These are phyloP conservation scores for Dunaliella sp. DNA, from an alignment of 139 green algal genomes.

Conservation along the genomic window DNA sequence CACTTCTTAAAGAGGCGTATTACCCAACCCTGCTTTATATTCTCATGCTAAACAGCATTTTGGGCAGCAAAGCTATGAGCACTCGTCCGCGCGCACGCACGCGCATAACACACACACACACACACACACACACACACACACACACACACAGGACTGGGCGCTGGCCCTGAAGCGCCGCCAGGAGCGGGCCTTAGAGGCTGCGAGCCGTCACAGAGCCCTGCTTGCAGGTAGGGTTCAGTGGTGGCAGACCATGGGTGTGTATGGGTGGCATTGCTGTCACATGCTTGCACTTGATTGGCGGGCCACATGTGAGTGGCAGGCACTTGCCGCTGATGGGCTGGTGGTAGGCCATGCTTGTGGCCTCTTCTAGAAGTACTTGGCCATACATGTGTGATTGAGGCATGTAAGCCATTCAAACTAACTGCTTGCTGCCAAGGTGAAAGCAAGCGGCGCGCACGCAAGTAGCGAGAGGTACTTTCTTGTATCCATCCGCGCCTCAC, in stretches of 20 bases:
- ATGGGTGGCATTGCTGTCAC: not conserved
- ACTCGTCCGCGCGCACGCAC: not conserved
- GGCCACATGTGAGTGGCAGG: not conserved
- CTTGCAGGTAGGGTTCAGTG: not conserved
- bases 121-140: not conserved
- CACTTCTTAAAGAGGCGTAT: no score
- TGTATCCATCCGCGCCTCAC: no score
- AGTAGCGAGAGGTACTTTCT: no score
- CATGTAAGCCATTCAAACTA: no score
- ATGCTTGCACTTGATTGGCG: not conserved
- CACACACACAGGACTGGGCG: conserved; percentile 15
- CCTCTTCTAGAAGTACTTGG: not conserved
- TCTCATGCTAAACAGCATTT: no score
- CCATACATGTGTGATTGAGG: no score
- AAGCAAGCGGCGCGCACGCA: no score
- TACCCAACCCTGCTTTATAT: no score
- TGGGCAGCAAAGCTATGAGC: no score
- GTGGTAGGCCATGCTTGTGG: not conserved
- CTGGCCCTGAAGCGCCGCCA: conserved; percentile 18
- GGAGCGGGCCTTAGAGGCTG: not conserved
- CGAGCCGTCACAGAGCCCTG: not conserved
- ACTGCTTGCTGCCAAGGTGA: no score
- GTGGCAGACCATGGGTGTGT: not conserved
- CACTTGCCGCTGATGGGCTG: not conserved
- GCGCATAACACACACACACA: not conserved